These are phyloP conservation scores for Zizania latifolia DNA, from an alignment of 176 grass and related monocot species.

Conservation along the genomic window DNA sequence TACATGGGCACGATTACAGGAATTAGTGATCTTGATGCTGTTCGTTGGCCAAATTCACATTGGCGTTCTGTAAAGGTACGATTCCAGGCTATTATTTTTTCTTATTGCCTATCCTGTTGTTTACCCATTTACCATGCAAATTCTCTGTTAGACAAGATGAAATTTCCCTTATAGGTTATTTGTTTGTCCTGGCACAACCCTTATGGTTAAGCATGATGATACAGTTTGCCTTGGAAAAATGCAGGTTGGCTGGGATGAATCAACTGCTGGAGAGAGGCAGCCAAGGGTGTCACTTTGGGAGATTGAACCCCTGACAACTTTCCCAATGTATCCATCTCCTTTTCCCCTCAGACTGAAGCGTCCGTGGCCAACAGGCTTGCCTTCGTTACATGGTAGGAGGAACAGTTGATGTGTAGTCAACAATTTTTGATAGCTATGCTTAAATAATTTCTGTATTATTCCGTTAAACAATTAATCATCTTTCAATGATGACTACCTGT, in stretches of 20 bases:
- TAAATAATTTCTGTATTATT: not conserved
- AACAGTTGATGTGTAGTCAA: conserved; percentile 12
- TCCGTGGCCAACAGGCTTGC: conserved; percentile 91
- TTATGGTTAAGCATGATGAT: conserved; percentile 8
- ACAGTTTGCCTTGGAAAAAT: conserved; percentile 20
- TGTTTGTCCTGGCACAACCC: not conserved
- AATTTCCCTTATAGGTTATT: not conserved
- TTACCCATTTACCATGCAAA: not conserved
- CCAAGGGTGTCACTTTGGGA: conserved; percentile 98
- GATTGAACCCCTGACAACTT: conserved; percentile 97
- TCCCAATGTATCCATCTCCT: conserved; percentile 93
- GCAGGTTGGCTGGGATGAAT: conserved; percentile 99
- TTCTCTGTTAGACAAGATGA: conserved; percentile 9
- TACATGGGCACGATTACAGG: conserved; percentile 99
- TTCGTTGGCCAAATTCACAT: conserved; percentile 91
- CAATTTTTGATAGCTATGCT: not conserved
- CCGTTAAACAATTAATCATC: not conserved
- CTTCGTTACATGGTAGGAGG: conserved; percentile 65
- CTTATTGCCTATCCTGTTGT: not conserved
- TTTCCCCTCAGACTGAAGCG: conserved; percentile 96
- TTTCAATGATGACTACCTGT: conserved; percentile 20
- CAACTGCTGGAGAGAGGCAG: conserved; percentile 90
- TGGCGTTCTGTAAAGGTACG: conserved; percentile 98
- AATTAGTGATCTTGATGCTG: conserved; percentile 84
- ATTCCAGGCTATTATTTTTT: not conserved